A percentile compares a stretch with the other conserved stretches of the same genome.
phyloP scores from a whole-genome alignment of 805 yeast genomes.

The Myxozyma monticola region DNA sequence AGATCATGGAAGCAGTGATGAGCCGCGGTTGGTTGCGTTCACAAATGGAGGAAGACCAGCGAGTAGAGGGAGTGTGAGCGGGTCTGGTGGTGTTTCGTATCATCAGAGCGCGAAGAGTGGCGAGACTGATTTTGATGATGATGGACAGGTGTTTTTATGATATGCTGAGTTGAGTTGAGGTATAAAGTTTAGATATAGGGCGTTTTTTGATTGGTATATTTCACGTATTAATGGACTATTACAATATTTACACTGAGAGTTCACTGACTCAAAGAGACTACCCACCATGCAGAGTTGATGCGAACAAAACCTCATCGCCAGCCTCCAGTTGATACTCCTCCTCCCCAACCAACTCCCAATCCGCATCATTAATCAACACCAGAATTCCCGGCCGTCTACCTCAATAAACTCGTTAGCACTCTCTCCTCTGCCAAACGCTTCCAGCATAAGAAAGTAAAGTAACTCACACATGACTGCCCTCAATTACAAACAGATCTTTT shows the following conservation, averaged over 20 bases:
- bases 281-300: slow-evolving; percentile 95
- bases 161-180: neutral
- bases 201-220: neutral
- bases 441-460: neutral
- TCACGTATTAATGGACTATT: neutral
- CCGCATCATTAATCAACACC: slow-evolving; percentile 89
- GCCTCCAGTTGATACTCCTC: slow-evolving; percentile 74
- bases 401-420: no score
- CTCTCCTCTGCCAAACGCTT: neutral
- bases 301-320: slow-evolving; percentile 79
- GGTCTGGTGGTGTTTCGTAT: neutral
- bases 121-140: slow-evolving; percentile 13
- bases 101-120: neutral
- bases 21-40: slow-evolving; percentile 25
- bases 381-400: slow-evolving; percentile 80
- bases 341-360: slow-evolving; percentile 94
- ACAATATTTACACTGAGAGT: neutral
- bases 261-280: slow-evolving; percentile 37
- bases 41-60: slow-evolving; percentile 26
- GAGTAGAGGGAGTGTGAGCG: slow-evolving; percentile 20
- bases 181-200: neutral
- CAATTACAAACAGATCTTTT: slow-evolving; percentile 75
- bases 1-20: slow-evolving; percentile 5
- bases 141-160: slow-evolving; percentile 26
- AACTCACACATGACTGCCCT: slow-evolving; percentile 54